Percentiles rank a stretch among this genome's conserved stretches.
phyloP scores from a whole-genome alignment of 768 basidiomycete genomes.

The Termitomyces eurrhizus region DNA sequence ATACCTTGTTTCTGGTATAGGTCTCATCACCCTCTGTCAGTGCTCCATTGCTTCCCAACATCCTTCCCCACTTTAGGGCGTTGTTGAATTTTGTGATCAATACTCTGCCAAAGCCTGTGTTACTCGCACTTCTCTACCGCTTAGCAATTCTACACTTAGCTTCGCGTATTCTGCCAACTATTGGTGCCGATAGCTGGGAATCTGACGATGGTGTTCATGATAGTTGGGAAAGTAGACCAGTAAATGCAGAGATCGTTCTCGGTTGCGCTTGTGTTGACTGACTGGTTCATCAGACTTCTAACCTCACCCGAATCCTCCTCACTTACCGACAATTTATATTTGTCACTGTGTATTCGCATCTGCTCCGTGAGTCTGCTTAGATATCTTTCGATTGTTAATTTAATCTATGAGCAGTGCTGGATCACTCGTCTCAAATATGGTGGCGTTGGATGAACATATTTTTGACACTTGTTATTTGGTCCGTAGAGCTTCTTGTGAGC shows the following conservation, averaged over 20 bases:
- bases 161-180: conserved; percentile 78
- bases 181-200: conserved; percentile 80
- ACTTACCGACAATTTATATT: conserved; percentile 85
- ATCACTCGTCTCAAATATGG: conserved; percentile 90
- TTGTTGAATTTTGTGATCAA: conserved; percentile 79
- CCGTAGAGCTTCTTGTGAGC: conserved; percentile 75
- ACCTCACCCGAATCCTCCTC: conserved; percentile 65
- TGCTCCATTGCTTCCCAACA: conserved; percentile 72
- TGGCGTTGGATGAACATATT: conserved; percentile 92
- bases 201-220: conserved; percentile 57
- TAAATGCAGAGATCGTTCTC: conserved; percentile 26
- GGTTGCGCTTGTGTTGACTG: conserved; percentile 7
- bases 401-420: conserved; percentile 53
- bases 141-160: conserved; percentile 79
- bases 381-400: neutral
- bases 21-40: conserved; percentile 29
- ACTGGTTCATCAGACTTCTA: conserved; percentile 56
- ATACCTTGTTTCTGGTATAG: neutral
- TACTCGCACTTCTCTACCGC: conserved; percentile 76
- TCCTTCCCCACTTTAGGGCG: conserved; percentile 77
- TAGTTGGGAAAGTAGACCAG: conserved; percentile 73
- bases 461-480: conserved; percentile 81
- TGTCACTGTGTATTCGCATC: conserved; percentile 82
- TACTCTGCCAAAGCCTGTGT: conserved; percentile 81
- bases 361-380: conserved; percentile 60